phyloP scores from a whole-genome alignment of 1,284 basidiomycete genomes.

The Crucibulum cyathiforme region DNA sequence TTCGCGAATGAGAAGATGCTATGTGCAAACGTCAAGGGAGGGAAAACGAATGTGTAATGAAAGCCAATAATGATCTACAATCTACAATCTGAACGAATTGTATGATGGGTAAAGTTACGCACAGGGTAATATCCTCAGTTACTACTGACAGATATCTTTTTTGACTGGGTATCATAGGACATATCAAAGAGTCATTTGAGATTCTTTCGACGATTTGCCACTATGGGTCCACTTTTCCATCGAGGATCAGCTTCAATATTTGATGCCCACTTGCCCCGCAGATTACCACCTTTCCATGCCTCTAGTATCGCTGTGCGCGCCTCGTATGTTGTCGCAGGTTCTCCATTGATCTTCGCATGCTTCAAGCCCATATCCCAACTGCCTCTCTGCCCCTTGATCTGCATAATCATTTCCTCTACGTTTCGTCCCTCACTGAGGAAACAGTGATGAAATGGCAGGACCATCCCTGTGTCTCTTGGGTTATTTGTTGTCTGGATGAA shows the following conservation, averaged over 20 bases:
- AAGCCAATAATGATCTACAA: no score
- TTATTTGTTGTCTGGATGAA: conserved; percentile 49
- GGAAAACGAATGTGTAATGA: no score
- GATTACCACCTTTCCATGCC: conserved; percentile 29
- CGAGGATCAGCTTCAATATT: conserved; percentile 17
- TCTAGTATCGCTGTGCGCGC: conserved; percentile 28
- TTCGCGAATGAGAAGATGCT: no score
- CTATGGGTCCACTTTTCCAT: conserved; percentile 35
- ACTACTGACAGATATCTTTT: not conserved
- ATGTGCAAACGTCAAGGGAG: no score
- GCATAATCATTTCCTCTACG: conserved; percentile 44
- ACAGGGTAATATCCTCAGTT: no score
- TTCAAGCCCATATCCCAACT: conserved; percentile 48
- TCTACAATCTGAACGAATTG: no score
- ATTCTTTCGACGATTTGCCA: not conserved
- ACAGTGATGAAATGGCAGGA: conserved; percentile 40
- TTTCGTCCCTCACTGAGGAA: conserved; percentile 41
- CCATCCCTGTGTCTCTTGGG: conserved; percentile 35
- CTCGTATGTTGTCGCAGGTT: conserved; percentile 14
- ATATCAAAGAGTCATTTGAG: not conserved
- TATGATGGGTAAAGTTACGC: no score
- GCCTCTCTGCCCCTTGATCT: conserved; percentile 41
- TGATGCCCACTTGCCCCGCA: conserved; percentile 7
- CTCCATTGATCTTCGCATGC: conserved; percentile 41
- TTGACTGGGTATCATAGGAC: not conserved